A percentile compares a stretch with the other conserved stretches of the same genome.
Evolutionary conservation across 2,329 filamentous ascomycete species (phyloP).

Genomic region (Hymenoscyphus fraxineus): DNA sequence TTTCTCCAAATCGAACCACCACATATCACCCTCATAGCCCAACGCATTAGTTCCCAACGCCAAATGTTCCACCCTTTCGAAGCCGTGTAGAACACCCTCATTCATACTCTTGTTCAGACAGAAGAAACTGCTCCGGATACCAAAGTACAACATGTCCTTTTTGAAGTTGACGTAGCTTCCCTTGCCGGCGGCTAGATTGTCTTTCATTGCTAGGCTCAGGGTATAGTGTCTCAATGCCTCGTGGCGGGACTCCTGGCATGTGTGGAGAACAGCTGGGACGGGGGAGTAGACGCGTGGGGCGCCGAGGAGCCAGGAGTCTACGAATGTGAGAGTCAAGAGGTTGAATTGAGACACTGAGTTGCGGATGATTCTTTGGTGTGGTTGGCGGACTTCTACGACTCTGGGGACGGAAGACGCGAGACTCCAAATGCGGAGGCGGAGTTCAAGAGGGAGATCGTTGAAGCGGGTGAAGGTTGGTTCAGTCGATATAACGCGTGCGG

Average conservation of each 20-base stretch:
- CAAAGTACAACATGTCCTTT: conserved; percentile 1
- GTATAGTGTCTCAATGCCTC: not conserved
- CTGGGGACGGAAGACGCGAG: not conserved
- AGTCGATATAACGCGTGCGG: not conserved
- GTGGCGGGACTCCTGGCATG: not conserved
- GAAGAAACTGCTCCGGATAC: not conserved
- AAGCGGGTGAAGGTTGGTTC: not conserved
- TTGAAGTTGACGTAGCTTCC: not conserved
- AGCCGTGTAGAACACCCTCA: not conserved
- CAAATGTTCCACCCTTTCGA: not conserved
- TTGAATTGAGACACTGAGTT: not conserved
- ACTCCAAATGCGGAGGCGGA: not conserved
- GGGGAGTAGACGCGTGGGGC: not conserved
- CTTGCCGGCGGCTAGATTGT: not conserved
- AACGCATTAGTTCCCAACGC: not conserved
- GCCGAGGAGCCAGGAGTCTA: not conserved
- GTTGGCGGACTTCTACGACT: not conserved
- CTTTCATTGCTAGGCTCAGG: not conserved
- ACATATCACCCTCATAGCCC: not conserved
- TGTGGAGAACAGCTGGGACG: not conserved
- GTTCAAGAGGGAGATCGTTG: not conserved
- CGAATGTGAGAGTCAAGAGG: not conserved
- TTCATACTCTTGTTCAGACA: not conserved
- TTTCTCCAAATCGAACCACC: not conserved
- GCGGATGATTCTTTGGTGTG: not conserved